A percentile compares a stretch with the other conserved stretches of the same genome.
Conservation (phyloP, 2,329 filamentous ascomycete genomes). For the Graphiopsis chlorocephala region DNA sequence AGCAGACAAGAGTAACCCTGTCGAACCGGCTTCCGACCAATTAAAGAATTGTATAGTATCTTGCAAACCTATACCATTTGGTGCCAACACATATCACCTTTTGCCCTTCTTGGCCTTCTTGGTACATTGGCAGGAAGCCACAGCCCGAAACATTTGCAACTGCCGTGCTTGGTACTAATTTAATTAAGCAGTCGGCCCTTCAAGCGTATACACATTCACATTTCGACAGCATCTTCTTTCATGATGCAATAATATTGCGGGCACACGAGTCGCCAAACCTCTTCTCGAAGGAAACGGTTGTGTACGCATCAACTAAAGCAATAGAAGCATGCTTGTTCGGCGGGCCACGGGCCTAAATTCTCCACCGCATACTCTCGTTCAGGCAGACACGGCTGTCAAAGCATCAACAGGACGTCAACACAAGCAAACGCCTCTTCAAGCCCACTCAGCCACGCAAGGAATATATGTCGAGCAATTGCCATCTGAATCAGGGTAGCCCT, state of each 20-base stretch:
- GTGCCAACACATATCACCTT: neutral
- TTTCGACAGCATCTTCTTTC: neutral
- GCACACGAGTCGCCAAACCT: neutral
- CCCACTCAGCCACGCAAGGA: neutral
- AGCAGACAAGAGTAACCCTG: neutral
- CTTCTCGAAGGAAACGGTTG: neutral
- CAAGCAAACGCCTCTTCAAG: slow-evolving; percentile 1
- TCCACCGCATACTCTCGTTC: neutral
- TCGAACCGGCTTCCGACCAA: neutral
- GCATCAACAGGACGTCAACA: slow-evolving; percentile 9
- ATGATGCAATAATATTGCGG: neutral
- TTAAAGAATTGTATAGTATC: neutral
- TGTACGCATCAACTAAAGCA: neutral
- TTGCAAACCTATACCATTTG: neutral
- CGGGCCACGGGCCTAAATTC: neutral
- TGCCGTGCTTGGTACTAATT: neutral
- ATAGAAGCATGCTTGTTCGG: neutral
- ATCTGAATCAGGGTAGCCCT: neutral
- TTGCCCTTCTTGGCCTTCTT: too few relatives aligned
- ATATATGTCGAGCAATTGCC: neutral
- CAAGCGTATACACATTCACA: neutral
- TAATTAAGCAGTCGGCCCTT: neutral
- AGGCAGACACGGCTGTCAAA: neutral
- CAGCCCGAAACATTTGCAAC: neutral
- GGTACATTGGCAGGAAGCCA: neutral